These are phyloP conservation scores for Pterocarpus santalinus DNA, from an alignment of 306 rosid genomes.

Conservation along the genomic window DNA sequence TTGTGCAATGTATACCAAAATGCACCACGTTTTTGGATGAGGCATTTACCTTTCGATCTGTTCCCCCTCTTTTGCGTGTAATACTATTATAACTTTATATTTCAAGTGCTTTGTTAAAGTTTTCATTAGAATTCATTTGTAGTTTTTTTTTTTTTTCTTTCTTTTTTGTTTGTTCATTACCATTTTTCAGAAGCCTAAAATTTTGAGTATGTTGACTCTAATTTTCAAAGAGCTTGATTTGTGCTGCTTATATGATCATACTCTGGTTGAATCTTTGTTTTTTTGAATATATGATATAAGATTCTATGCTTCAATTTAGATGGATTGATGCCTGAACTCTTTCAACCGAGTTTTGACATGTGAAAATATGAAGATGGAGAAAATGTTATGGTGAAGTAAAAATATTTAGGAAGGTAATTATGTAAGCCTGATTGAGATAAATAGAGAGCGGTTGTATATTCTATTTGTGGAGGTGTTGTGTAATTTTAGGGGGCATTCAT, in stretches of 20 bases:
- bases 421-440: no score
- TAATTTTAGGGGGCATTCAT: no score
- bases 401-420: no score
- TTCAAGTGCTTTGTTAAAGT: slow-evolving; percentile 32
- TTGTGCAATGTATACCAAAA: slow-evolving; percentile 36
- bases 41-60: neutral
- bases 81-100: slow-evolving; percentile 26
- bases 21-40: slow-evolving; percentile 23
- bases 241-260: neutral
- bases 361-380: no score
- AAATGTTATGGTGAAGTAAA: no score
- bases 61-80: slow-evolving; percentile 30
- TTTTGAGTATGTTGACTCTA: neutral
- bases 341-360: no score
- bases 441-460: no score
- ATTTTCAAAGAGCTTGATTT: neutral
- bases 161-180: neutral
- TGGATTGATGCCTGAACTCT: no score
- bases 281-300: no score
- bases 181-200: slow-evolving; percentile 11
- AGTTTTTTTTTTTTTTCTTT: neutral
- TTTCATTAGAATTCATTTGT: slow-evolving; percentile 27
- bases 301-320: no score
- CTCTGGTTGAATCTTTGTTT: no score
- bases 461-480: no score